Evolutionary conservation across 2,329 filamentous ascomycete genomes (phyloP), one percentile per base, ranked within the genome.

Genomic region (Diaporthe australafricana): DNA sequence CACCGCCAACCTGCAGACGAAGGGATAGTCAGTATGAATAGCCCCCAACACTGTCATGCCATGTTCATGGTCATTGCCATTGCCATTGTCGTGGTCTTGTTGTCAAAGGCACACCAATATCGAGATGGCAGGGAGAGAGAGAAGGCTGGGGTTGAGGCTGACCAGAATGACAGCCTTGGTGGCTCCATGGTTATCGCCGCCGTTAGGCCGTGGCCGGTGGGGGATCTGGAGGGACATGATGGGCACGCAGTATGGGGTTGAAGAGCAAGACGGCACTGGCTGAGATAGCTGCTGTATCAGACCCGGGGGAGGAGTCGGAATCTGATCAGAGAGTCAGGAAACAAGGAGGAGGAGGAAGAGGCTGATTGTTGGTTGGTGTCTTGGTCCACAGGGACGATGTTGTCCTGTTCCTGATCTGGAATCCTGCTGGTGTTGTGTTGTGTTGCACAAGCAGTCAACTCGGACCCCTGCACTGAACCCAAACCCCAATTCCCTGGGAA

Each of bases 91-190:
- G 8, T 32, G 32, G 17, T 27, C 6, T 62, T 62, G 30, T 2
- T 12, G 8, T 40, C n/a, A 7, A 25, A 7, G 14, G 55, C 14
- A 20, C 22, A 7, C 14, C 20, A 25, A 6, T 3, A 25, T 40
- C 5, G 22, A 22, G 25, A 5, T n/a, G 38, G 25, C 27, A 1
- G 9, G 25, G 27, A 50, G 0, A 27, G n/a, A 17, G 62, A 14
- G 12, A n/a, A 16, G 20, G 40, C 3, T 5, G 30, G 11, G 20
- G 50, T 17, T 25, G 17, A 66, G 71, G 81, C 87, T 79, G 88
- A 98, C 95, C 87, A 98, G 87, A 84, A 98, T 98, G 77, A 98
- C 92, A 77, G 96, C 96, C 86, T 98, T 98, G 81, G 95, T 98
- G 75, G 91, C 88, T 79, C 90, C 88, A 56, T 78, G 76, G 30